A percentile compares a stretch with the other conserved stretches of the same genome.
phyloP scores from a whole-genome alignment of 331 rosid species.

The Cucumis variabilis region DNA sequence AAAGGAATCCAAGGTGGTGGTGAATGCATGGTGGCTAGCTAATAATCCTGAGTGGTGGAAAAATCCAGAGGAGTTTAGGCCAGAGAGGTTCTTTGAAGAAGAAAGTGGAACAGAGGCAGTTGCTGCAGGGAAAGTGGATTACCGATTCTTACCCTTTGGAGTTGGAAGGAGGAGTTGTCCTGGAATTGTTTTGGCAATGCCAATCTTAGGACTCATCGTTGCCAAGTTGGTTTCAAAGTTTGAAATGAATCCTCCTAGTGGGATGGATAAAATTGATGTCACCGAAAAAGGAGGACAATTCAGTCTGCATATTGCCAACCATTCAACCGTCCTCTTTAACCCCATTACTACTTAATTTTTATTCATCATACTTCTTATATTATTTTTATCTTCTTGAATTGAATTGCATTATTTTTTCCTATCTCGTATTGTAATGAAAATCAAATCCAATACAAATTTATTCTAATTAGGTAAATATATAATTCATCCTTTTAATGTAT shows the following conservation, averaged over 20 bases:
- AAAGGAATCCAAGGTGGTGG: constrained; percentile 77
- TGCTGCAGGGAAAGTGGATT: constrained; percentile 78
- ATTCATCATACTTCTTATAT: too few species aligned
- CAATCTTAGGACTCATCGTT: constrained; percentile 65
- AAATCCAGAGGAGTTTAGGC: constrained; percentile 68
- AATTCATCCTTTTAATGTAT: too few species aligned
- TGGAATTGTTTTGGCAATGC: constrained; percentile 78
- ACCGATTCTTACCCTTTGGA: constrained; percentile 76
- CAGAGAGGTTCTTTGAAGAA: constrained; percentile 81
- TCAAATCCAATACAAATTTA: too few species aligned
- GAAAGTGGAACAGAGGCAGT: constrained; percentile 60
- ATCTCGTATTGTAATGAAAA: too few species aligned
- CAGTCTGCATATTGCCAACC: constrained; percentile 76
- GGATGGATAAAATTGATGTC: constrained; percentile 54
- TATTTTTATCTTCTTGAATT: too few species aligned
- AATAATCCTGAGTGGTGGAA: constrained; percentile 83
- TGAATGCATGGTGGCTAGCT: constrained; percentile 90
- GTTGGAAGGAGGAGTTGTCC: constrained; percentile 94
- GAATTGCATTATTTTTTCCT: too few species aligned
- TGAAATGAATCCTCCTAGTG: constrained; percentile 57
- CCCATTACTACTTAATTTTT: constrained; percentile 20
- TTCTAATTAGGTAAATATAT: too few species aligned
- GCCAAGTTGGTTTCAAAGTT: constrained; percentile 70
- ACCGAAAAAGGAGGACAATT: constrained; percentile 80
- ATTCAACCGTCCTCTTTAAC: constrained; percentile 63